Evolutionary conservation across 2,329 filamentous ascomycete species (phyloP).

Genomic region (Chrysoporthe cubensis): DNA sequence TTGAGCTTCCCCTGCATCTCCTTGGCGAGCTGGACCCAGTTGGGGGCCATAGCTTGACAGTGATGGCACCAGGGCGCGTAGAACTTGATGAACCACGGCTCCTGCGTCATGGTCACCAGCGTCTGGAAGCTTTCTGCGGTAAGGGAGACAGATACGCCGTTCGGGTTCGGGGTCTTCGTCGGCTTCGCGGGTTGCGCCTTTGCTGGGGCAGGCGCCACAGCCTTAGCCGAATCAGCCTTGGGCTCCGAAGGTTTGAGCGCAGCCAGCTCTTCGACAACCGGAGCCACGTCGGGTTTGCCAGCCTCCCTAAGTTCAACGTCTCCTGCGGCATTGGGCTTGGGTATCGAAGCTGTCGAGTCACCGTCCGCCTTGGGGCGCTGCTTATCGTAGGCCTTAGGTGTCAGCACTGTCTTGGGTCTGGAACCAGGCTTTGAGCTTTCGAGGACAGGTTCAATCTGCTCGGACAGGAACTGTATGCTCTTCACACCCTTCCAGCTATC

Average conservation of each 20-base stretch:
- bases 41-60: slow-evolving; percentile 89
- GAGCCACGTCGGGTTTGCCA: slow-evolving; percentile 35
- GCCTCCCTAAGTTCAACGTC: slow-evolving; percentile 37
- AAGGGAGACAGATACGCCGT: slow-evolving; percentile 75
- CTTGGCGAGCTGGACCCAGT: slow-evolving; percentile 86
- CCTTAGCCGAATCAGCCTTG: slow-evolving; percentile 38
- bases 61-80: slow-evolving; percentile 98
- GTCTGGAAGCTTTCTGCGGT: slow-evolving; percentile 85
- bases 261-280: slow-evolving; percentile 24
- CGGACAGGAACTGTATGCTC: slow-evolving; percentile 67
- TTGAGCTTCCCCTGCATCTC: slow-evolving; percentile 91
- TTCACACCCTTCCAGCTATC: slow-evolving; percentile 69
- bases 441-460: slow-evolving; percentile 74
- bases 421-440: slow-evolving; percentile 82
- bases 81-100: slow-evolving; percentile 99
- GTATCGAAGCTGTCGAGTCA: slow-evolving; percentile 24
- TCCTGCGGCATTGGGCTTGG: slow-evolving; percentile 19
- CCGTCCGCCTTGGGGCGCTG: slow-evolving; percentile 28
- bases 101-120: slow-evolving; percentile 81
- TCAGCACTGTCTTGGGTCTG: slow-evolving; percentile 66
- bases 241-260: slow-evolving; percentile 25
- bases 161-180: slow-evolving; percentile 68
- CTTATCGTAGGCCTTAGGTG: slow-evolving; percentile 73
- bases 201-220: slow-evolving; percentile 34
- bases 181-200: slow-evolving; percentile 52